phyloP scores from a whole-genome alignment of 306 rosid species.

The Pterocarpus macrocarpus region DNA sequence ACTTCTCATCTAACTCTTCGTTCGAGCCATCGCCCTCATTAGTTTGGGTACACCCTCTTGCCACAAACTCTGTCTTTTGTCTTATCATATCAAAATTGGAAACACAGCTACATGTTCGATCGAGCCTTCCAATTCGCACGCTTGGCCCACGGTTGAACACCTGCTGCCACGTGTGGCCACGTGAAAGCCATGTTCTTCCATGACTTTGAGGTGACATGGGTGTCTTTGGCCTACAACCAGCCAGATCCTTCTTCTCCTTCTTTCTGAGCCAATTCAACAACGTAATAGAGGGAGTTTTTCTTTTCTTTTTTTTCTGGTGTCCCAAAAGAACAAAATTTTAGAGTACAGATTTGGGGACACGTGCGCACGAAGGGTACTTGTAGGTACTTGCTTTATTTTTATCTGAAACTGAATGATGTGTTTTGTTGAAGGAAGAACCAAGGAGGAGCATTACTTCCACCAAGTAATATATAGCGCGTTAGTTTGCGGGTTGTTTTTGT shows the following conservation, averaged over 20 bases:
- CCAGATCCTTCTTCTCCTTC: conserved; percentile 25
- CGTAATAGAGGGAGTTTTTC: no score
- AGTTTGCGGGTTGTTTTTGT: no score
- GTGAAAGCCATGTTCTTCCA: conserved; percentile 21
- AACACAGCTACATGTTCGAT: background rate
- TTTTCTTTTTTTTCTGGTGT: no score
- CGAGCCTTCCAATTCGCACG: conserved; percentile 10
- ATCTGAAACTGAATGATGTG: no score
- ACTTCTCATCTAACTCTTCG: conserved; percentile 45
- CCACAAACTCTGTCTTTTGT: conserved; percentile 25
- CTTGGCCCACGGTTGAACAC: conserved; percentile 17
- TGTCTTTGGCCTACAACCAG: conserved; percentile 30
- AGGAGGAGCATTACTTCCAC: no score
- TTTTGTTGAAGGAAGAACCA: no score
- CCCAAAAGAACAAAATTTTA: no score
- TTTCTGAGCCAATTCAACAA: no score
- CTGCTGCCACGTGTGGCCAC: background rate
- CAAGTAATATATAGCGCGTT: no score
- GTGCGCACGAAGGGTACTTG: no score
- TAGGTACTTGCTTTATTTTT: no score
- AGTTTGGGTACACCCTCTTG: conserved; percentile 22
- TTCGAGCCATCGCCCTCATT: background rate
- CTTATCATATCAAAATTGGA: conserved; percentile 11
- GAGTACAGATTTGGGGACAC: no score
- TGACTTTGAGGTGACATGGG: conserved; percentile 25